Evolutionary conservation across 352 stramenopile genomes (phyloP), one percentile per base, ranked within the genome.

Genomic region (Globisporangium paroecandrum): DNA sequence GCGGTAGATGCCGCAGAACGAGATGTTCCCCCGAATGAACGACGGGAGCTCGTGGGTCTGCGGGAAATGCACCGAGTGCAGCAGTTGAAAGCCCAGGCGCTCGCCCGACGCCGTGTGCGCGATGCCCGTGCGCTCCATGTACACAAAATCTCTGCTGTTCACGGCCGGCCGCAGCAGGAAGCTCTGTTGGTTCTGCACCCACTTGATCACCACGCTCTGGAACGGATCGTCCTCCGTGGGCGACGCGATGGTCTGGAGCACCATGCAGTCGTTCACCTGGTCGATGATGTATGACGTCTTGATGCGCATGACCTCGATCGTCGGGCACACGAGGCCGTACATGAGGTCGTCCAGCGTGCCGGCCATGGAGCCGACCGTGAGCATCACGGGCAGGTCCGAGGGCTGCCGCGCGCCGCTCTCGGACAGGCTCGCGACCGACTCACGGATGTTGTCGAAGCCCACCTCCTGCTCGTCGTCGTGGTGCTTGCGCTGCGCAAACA

Each of bases 101-200:
- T 83, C 76, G 22, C 74, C 74, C 4, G 58, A 75, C 4, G 71
- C 65, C 7, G 74, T 60, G 34, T 18, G 61, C 41, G 68, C 65
- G 60, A 79, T 76, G 22, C 74, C 74, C 0, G 66, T 81, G 10
- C 69, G 69, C 41, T 83, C 76, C 4, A 81, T 58, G 68, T 81
- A 81, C 10, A 83, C 74, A 65, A 81, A 83, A 70, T 83, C 76
- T 2, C 76, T 69, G 69, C 76, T 78, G 24, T 77, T 71, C 9
- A 79, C 59, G 38, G 78, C 34, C 12, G 55, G 29, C 20, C 67
- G 34, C 6, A 36, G 20, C n/a, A 46, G 15, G 10, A 43, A 34
- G 6, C 9, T 22, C 41, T 24, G 38, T 9, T 43, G 38, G n/a
- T 56, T 32, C 34, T 57, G 70, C 60, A 74, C 76, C 75, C 75